phyloP scores from a whole-genome alignment of 305 asterid species.

The Galium porrigens region DNA sequence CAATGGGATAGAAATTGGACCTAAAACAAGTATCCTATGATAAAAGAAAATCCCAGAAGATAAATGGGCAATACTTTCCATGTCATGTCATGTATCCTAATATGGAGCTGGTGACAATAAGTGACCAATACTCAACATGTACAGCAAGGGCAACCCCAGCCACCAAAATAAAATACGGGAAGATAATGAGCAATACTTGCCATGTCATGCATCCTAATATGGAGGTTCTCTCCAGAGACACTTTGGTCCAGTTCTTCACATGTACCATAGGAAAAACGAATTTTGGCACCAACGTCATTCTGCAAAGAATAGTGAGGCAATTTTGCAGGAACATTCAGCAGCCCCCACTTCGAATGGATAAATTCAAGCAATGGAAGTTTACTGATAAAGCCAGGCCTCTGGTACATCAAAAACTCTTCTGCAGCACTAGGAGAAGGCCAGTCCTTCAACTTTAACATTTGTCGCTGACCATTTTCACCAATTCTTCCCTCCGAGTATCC shows the following conservation, averaged over 20 bases:
- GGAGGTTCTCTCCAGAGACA: conserved; percentile 64
- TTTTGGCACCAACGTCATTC: conserved; percentile 93
- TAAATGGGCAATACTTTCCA: not conserved
- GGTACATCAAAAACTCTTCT: conserved; percentile 81
- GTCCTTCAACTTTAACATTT: conserved; percentile 74
- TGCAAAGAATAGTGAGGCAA: conserved; percentile 94
- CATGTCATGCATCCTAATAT: conserved; percentile 76
- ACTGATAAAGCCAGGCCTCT: conserved; percentile 81
- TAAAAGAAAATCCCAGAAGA: not conserved
- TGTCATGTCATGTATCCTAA: not conserved
- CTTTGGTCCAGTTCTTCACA: conserved; percentile 50
- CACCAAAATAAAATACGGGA: conserved; percentile 1
- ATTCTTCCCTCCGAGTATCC: conserved; percentile 77
- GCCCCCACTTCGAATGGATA: conserved; percentile 97
- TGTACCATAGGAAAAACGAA: conserved; percentile 64
- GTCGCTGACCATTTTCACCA: conserved; percentile 50
- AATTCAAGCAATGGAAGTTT: conserved; percentile 87
- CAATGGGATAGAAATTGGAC: not conserved
- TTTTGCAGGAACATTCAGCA: conserved; percentile 87
- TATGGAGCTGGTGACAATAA: not conserved
- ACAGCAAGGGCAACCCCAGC: not conserved
- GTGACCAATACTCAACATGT: not conserved
- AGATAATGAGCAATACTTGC: conserved; percentile 28
- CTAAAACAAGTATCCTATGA: not conserved
- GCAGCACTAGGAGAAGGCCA: conserved; percentile 94